These are phyloP conservation scores for Trichoderma asperellum DNA, from an alignment of 2,329 filamentous ascomycete genomes.

Conservation along the genomic window DNA sequence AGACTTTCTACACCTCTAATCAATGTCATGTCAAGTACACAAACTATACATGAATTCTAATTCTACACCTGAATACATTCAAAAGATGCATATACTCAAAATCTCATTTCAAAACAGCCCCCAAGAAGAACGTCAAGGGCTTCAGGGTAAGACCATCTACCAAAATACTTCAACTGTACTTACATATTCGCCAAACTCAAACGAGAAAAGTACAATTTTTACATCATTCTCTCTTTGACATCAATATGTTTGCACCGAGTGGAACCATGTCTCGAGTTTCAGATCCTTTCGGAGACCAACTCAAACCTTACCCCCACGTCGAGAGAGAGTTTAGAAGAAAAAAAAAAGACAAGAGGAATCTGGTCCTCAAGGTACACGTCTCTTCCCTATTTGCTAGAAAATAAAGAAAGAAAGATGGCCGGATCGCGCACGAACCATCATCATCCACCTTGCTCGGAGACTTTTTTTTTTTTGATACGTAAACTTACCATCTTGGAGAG, in stretches of 20 bases:
- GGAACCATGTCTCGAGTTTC: background rate
- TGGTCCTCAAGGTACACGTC: conserved; percentile 15
- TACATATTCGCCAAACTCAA: background rate
- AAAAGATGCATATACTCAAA: background rate
- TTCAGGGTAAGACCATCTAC: background rate
- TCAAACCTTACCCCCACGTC: conserved; percentile 6
- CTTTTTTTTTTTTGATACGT: conserved; percentile 6
- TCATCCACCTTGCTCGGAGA: conserved; percentile 16
- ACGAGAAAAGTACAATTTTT: background rate
- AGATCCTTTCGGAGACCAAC: background rate
- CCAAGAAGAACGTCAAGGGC: too few species aligned
- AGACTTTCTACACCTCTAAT: background rate
- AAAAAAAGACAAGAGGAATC: background rate
- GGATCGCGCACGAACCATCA: conserved; percentile 6
- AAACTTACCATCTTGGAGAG: background rate
- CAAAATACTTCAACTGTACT: too few species aligned
- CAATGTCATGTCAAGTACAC: background rate
- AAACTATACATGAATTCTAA: background rate
- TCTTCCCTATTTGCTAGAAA: background rate
- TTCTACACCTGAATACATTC: background rate
- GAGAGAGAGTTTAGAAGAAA: background rate
- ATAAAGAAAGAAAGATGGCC: background rate
- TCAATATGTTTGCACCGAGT: background rate
- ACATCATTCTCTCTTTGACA: background rate
- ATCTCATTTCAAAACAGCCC: background rate